Percentiles rank a stretch among this genome's conserved stretches.
phyloP scores from a whole-genome alignment of 345 rosid genomes.

The Eucalyptus marginata region DNA sequence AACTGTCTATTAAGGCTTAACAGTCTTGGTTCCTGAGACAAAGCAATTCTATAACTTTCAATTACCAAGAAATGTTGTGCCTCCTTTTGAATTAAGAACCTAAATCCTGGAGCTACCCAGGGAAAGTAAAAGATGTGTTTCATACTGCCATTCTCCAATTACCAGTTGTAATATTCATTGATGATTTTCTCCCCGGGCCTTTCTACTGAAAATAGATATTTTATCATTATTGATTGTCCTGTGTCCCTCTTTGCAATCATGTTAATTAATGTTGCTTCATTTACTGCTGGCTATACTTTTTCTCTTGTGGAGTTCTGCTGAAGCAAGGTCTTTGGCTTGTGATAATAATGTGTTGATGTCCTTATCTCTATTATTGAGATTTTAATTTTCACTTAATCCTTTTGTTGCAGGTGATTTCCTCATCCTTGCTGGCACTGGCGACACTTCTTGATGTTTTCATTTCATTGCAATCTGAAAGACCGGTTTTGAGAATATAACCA shows the following conservation, averaged over 20 bases:
- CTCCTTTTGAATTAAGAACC: background rate
- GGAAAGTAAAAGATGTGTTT: background rate
- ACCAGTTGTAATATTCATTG: background rate
- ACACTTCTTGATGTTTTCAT: slow-evolving; percentile 73
- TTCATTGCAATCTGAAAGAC: slow-evolving; percentile 27
- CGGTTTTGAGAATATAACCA: slow-evolving; percentile 43
- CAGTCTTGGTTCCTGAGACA: background rate
- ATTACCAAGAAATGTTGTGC: background rate
- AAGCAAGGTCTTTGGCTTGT: background rate
- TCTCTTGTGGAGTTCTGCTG: background rate
- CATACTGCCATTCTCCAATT: background rate
- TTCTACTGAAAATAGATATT: background rate
- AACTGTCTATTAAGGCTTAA: background rate
- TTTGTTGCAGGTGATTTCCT: slow-evolving; percentile 62
- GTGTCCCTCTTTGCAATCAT: background rate
- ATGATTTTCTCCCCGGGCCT: background rate
- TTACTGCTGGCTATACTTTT: background rate
- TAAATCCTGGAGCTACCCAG: background rate
- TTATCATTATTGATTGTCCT: background rate
- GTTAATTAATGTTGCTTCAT: background rate
- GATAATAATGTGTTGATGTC: background rate
- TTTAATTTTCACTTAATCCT: background rate
- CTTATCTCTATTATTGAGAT: background rate
- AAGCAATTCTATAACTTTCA: background rate
- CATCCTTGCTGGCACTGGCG: slow-evolving; percentile 80